A percentile compares a stretch with the other conserved stretches of the same genome.
phyloP scores from a whole-genome alignment of 495 filamentous ascomycete genomes.

The Trichoderma parareesei region DNA sequence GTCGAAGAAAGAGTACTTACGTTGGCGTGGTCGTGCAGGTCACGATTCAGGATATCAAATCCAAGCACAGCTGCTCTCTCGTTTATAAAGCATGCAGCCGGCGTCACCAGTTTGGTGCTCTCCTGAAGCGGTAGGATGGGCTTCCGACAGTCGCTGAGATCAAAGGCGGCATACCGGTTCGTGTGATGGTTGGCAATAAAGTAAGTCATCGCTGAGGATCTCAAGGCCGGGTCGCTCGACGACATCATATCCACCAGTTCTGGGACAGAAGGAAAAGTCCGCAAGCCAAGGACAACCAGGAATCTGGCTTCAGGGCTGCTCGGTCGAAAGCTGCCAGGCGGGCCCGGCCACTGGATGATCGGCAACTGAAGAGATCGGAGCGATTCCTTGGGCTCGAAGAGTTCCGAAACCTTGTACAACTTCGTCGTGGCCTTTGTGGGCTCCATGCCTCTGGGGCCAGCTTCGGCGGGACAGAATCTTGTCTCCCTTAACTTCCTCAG shows the following conservation, averaged over 20 bases:
- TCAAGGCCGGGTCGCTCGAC: slow-evolving; percentile 45
- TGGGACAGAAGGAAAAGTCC: slow-evolving; percentile 54
- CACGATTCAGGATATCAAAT: slow-evolving; percentile 63
- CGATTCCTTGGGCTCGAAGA: slow-evolving; percentile 73
- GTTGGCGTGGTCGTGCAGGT: slow-evolving; percentile 63
- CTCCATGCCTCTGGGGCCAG: slow-evolving; percentile 37
- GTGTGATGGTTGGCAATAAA: slow-evolving; percentile 68
- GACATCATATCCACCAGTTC: slow-evolving; percentile 75
- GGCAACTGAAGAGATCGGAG: slow-evolving; percentile 63
- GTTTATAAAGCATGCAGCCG: slow-evolving; percentile 75
- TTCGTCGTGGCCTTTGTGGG: slow-evolving; percentile 33
- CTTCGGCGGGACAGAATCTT: slow-evolving; percentile 76
- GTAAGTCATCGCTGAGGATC: slow-evolving; percentile 67
- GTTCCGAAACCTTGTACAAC: slow-evolving; percentile 71
- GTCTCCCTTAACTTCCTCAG: slow-evolving; percentile 68
- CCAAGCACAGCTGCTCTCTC: slow-evolving; percentile 66
- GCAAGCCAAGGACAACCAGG: slow-evolving; percentile 60
- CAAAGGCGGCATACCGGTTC: slow-evolving; percentile 61
- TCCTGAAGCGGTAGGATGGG: slow-evolving; percentile 69
- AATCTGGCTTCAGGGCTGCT: slow-evolving; percentile 65
- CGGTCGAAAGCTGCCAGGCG: slow-evolving; percentile 53
- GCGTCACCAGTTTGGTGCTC: slow-evolving; percentile 51
- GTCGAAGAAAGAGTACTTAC: slow-evolving; percentile 15
- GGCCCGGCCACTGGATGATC: slow-evolving; percentile 72
- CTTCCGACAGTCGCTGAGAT: slow-evolving; percentile 45